Evolutionary conservation across 345 rosid species (phyloP).

Genomic region (Sonneratia caseolaris): DNA sequence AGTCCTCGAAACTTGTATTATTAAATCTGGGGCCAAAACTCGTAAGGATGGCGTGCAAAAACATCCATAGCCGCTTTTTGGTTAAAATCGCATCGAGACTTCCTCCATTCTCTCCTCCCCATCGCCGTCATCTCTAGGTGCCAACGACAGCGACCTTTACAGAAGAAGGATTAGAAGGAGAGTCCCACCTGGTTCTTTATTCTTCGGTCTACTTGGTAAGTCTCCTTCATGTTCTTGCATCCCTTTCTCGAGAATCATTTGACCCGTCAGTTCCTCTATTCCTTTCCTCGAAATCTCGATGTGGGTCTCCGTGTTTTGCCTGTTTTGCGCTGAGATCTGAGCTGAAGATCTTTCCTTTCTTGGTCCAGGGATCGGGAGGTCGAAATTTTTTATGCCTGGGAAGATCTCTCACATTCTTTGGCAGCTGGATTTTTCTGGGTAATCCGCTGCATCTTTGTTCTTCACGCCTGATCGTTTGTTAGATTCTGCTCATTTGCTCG

Average conservation of each 20-base stretch:
- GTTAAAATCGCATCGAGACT: constrained; percentile 3
- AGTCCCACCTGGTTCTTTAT: constrained; percentile 8
- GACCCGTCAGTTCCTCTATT: not conserved
- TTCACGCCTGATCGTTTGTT: not conserved
- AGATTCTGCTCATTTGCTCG: constrained; percentile 1
- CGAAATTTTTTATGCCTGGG: constrained; percentile 1
- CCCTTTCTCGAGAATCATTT: not conserved
- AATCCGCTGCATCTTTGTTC: not conserved
- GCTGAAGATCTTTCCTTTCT: constrained; percentile 10
- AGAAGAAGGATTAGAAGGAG: not conserved
- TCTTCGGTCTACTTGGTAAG: constrained; percentile 11
- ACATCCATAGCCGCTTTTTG: constrained; percentile 14
- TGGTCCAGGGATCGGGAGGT: constrained; percentile 12
- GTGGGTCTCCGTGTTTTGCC: constrained; percentile 2
- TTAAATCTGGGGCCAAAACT: not conserved
- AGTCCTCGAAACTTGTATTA: not conserved
- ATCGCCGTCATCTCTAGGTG: constrained; percentile 4
- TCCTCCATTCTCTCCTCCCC: constrained; percentile 1
- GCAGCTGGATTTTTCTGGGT: constrained; percentile 9
- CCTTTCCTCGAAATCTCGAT: constrained; percentile 3
- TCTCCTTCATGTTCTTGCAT: constrained; percentile 4
- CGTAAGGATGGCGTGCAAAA: constrained; percentile 10
- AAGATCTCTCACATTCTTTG: constrained; percentile 10
- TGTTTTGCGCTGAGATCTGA: constrained; percentile 13
- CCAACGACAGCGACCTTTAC: not conserved